A percentile compares a stretch with the other conserved stretches of the same genome.
These are phyloP conservation scores for Funneliformis caledonium DNA, from an alignment of 371 early-diverging fungal species.

Conservation along the genomic window DNA sequence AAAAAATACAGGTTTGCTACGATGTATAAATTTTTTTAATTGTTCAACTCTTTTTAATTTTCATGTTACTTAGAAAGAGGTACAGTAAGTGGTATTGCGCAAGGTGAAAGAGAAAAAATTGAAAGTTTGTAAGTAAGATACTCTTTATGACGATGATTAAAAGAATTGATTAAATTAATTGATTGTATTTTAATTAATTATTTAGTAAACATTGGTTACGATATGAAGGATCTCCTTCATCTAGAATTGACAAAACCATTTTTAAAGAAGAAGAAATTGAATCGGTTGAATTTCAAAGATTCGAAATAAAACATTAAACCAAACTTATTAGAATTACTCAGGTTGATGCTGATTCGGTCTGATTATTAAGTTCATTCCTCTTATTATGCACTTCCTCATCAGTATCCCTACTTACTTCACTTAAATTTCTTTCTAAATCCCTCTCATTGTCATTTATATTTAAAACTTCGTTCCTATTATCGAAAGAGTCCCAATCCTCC, in stretches of 20 bases:
- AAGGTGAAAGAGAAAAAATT: constrained; percentile 25
- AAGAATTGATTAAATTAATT: neutral
- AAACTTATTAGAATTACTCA: neutral
- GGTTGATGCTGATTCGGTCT: neutral
- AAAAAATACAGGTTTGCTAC: constrained; percentile 6
- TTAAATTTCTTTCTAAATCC: neutral
- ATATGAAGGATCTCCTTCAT: constrained; percentile 25
- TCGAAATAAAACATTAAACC: neutral
- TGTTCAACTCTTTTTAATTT: neutral
- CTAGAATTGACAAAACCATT: neutral
- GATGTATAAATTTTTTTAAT: neutral
- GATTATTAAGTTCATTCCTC: neutral
- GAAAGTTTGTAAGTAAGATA: constrained; percentile 7
- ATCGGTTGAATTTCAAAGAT: constrained; percentile 1
- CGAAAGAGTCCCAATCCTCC: neutral
- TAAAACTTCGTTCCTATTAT: neutral
- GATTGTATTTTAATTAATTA: neutral
- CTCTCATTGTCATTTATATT: neutral
- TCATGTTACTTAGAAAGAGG: constrained; percentile 1
- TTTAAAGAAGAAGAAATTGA: constrained; percentile 19
- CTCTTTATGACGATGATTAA: neutral
- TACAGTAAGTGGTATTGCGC: constrained; percentile 17
- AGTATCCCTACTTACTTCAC: neutral
- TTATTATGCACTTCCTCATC: neutral
- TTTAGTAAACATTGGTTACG: constrained; percentile 33